These are phyloP conservation scores for Claviceps humidiphila DNA, from an alignment of 2,329 filamentous ascomycete species.

Conservation along the genomic window DNA sequence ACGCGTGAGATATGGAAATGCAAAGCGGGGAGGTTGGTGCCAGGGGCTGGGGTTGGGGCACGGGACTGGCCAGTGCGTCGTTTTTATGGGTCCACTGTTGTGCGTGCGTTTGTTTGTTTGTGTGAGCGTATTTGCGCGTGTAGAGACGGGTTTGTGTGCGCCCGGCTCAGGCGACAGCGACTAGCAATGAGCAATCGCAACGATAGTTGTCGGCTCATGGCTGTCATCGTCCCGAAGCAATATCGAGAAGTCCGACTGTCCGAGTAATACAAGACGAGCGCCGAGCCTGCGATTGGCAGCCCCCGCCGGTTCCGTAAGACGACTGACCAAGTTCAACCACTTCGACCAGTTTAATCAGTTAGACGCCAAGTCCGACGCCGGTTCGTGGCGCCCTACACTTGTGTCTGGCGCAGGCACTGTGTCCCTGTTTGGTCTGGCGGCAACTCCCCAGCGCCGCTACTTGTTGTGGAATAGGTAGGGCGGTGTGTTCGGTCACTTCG, in stretches of 20 bases:
- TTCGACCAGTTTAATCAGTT: neutral
- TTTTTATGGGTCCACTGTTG: constrained; percentile 3
- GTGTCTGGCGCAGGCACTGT: neutral
- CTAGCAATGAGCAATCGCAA: neutral
- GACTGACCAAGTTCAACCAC: neutral
- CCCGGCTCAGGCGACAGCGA: neutral
- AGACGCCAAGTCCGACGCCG: neutral
- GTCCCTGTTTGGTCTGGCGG: neutral
- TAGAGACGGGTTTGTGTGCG: neutral
- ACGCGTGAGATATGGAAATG: constrained; percentile 15
- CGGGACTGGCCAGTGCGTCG: constrained; percentile 2
- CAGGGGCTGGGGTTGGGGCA: neutral
- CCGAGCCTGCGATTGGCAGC: neutral
- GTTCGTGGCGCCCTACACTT: neutral
- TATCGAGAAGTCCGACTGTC: neutral
- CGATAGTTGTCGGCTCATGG: neutral
- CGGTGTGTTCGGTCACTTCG: neutral
- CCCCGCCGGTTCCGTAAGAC: neutral
- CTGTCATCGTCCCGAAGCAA: neutral
- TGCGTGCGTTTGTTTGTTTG: neutral
- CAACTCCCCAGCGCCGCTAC: neutral
- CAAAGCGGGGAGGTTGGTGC: constrained; percentile 6
- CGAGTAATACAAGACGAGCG: neutral
- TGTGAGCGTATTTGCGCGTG: neutral
- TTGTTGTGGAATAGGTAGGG: neutral